phyloP scores from a whole-genome alignment of 129 eudicot species.

The Flaveria linearis region DNA sequence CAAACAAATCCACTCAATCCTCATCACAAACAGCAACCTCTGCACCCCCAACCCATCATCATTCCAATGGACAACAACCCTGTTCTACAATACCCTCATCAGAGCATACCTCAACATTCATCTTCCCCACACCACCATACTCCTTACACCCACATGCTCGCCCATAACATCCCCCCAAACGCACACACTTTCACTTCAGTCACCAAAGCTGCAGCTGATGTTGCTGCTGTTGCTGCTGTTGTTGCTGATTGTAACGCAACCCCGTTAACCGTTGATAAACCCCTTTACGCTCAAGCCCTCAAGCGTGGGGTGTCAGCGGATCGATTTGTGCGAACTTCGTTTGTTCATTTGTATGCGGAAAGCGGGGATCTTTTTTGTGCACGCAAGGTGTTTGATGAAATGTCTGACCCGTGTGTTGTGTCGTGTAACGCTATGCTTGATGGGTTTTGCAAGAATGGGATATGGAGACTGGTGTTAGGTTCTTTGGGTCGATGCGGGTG shows the following conservation, averaged over 20 bases:
- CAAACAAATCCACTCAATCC: conserved; percentile 62
- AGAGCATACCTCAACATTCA: conserved; percentile 57
- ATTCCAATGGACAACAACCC: conserved; percentile 58
- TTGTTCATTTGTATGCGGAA: conserved; percentile 43
- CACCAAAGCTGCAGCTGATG: conserved; percentile 57
- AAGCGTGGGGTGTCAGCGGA: conserved; percentile 57
- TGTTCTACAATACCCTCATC: conserved; percentile 69
- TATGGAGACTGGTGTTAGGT: conserved; percentile 46
- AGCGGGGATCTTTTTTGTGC: conserved; percentile 46
- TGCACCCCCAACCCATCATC: conserved; percentile 25
- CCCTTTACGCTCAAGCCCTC: conserved; percentile 53
- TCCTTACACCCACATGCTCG: conserved; percentile 68
- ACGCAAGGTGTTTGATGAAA: conserved; percentile 59
- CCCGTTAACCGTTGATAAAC: conserved; percentile 23
- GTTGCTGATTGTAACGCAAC: conserved; percentile 1
- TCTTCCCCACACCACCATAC: conserved; percentile 43
- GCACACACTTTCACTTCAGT: conserved; percentile 69
- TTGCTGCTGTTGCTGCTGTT: conserved; percentile 1
- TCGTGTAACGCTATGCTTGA: conserved; percentile 77
- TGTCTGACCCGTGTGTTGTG: conserved; percentile 63
- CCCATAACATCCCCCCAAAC: conserved; percentile 53
- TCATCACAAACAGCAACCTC: conserved; percentile 58
- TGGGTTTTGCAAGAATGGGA: conserved; percentile 63
- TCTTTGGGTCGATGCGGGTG: conserved; percentile 46
- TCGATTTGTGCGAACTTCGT: conserved; percentile 63